Conservation (phyloP, 2,329 filamentous ascomycete species). For the Colletotrichum ledebouriae region DNA sequence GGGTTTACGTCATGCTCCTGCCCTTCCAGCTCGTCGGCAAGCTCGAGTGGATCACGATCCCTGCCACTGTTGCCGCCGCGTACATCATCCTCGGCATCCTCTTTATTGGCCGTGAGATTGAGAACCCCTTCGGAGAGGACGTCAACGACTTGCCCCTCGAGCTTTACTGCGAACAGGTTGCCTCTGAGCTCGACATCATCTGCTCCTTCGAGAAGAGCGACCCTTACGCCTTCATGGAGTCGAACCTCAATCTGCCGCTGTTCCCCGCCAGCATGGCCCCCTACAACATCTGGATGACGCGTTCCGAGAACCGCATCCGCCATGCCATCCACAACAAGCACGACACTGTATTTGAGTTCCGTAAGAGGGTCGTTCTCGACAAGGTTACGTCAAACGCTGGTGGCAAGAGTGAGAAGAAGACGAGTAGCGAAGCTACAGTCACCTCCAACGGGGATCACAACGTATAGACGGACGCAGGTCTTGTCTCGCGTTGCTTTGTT, state of each 20-base stretch:
- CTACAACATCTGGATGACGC: constrained; percentile 55
- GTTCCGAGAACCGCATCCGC: constrained; percentile 56
- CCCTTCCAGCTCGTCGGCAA: constrained; percentile 81
- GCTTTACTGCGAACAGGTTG: constrained; percentile 80
- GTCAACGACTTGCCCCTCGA: constrained; percentile 87
- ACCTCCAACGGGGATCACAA: constrained; percentile 38
- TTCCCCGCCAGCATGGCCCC: constrained; percentile 65
- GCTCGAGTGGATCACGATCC: constrained; percentile 82
- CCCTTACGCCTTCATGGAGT: constrained; percentile 54
- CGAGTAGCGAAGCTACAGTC: constrained; percentile 35
- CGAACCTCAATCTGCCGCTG: constrained; percentile 63
- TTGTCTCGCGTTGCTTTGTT: not conserved
- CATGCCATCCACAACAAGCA: constrained; percentile 58
- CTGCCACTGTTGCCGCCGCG: constrained; percentile 77
- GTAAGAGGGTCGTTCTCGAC: constrained; percentile 41
- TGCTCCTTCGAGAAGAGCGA: constrained; percentile 52
- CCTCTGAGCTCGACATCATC: constrained; percentile 80
- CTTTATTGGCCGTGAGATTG: constrained; percentile 83
- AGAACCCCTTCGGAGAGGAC: constrained; percentile 87
- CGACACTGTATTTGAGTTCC: constrained; percentile 41
- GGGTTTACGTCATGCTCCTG: constrained; percentile 84
- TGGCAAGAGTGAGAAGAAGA: constrained; percentile 25
- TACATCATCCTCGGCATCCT: constrained; percentile 87
- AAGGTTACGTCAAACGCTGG: constrained; percentile 29
- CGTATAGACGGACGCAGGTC: constrained; percentile 5